phyloP scores from a whole-genome alignment of 1,284 basidiomycete species.

The Ceratobasidium sp. region DNA sequence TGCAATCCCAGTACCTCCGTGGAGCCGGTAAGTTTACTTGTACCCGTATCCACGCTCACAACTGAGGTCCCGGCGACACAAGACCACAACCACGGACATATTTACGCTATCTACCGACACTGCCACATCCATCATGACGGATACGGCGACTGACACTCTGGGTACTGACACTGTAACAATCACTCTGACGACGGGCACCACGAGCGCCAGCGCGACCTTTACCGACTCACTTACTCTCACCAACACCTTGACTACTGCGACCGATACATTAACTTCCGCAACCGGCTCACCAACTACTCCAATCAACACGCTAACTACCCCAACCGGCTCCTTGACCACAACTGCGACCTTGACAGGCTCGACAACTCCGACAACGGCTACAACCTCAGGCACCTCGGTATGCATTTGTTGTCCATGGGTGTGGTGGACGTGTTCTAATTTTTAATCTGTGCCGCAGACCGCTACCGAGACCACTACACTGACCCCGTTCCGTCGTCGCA shows the following conservation, averaged over 20 bases:
- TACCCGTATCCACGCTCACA: neutral
- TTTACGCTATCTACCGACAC: neutral
- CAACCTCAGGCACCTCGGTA: neutral
- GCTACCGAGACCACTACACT: conserved; percentile 13
- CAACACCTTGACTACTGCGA: neutral
- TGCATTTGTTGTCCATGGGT: neutral
- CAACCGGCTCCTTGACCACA: neutral
- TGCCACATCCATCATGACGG: neutral
- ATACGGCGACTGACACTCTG: neutral
- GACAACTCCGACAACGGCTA: neutral
- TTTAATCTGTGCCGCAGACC: neutral
- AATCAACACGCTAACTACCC: no score
- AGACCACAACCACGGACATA: conserved; percentile 20
- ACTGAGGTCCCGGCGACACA: neutral
- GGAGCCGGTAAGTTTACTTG: conserved; percentile 15
- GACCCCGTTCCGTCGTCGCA: conserved; percentile 11
- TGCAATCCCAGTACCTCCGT: conserved; percentile 16
- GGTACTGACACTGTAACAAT: neutral
- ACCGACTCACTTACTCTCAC: conserved; percentile 11
- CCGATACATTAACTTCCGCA: neutral
- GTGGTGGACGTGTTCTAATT: neutral
- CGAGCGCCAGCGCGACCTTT: neutral
- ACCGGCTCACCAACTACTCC: neutral
- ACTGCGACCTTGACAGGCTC: conserved; percentile 13
- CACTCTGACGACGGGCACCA: neutral